A percentile compares a stretch with the other conserved stretches of the same genome.
These are phyloP conservation scores for Venturia oleaginea DNA, from an alignment of 2,329 filamentous ascomycete genomes.

Conservation along the genomic window DNA sequence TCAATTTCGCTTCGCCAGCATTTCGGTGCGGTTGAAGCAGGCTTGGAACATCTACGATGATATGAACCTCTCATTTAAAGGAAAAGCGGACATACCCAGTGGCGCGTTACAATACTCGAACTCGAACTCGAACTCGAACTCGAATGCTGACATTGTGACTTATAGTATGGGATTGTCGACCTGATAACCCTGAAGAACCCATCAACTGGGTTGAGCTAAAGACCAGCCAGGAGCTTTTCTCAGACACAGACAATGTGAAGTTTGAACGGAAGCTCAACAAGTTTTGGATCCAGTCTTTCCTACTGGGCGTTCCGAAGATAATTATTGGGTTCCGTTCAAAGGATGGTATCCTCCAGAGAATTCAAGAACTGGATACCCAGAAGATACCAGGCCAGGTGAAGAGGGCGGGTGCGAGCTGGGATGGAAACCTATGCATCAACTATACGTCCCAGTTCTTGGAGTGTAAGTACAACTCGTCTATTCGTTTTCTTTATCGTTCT, in stretches of 20 bases:
- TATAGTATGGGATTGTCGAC: conserved; percentile 72
- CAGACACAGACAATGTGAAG: conserved; percentile 58
- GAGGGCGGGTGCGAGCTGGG: conserved; percentile 62
- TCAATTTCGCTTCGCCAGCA: neutral
- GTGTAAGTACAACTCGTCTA: conserved; percentile 45
- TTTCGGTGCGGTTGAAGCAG: neutral
- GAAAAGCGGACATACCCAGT: neutral
- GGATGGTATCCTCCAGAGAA: conserved; percentile 58
- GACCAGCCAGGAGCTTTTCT: conserved; percentile 49
- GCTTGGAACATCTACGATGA: neutral
- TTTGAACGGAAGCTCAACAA: conserved; percentile 89
- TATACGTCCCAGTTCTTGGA: conserved; percentile 71
- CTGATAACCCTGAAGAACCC: conserved; percentile 60
- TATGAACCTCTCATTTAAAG: neutral
- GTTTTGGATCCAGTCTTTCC: conserved; percentile 94
- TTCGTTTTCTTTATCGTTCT: neutral
- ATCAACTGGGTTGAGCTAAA: conserved; percentile 95
- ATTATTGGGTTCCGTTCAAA: conserved; percentile 78
- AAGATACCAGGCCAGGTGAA: conserved; percentile 69
- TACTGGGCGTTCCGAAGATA: conserved; percentile 86
- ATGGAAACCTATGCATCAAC: conserved; percentile 89
- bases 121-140: too few relatives aligned
- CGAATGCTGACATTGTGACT: conserved; percentile 3
- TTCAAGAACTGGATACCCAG: conserved; percentile 74
- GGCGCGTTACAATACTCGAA: neutral